Conservation (phyloP, 2,329 filamentous ascomycete species). For the Claviceps sp. region DNA sequence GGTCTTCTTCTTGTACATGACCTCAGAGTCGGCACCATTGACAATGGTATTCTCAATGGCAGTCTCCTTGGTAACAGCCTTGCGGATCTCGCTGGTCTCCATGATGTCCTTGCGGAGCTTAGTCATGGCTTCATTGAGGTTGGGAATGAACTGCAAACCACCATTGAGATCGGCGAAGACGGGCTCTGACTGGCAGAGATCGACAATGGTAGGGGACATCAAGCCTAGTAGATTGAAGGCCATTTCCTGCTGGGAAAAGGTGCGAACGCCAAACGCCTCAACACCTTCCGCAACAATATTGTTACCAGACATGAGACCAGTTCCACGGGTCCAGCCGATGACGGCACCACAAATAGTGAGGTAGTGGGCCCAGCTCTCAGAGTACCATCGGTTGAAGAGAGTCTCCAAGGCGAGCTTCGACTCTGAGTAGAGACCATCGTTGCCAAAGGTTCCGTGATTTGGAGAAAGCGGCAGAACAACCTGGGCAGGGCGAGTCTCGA, state of each 20-base stretch:
- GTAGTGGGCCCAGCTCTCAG: conserved; percentile 93
- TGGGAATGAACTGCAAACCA: conserved; percentile 91
- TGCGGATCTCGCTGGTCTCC: conserved; percentile 86
- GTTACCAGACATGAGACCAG: conserved; percentile 94
- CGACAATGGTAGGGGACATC: conserved; percentile 87
- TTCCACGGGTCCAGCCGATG: conserved; percentile 98
- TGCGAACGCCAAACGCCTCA: conserved; percentile 90
- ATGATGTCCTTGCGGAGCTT: conserved; percentile 87
- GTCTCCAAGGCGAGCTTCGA: conserved; percentile 96
- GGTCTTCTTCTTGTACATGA: conserved; percentile 85
- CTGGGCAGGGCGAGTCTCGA: conserved; percentile 90
- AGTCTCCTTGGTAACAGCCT: conserved; percentile 89
- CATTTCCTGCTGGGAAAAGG: conserved; percentile 99
- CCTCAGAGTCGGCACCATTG: conserved; percentile 85
- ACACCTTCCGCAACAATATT: conserved; percentile 96
- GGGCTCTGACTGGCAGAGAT: conserved; percentile 89
- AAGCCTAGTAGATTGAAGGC: conserved; percentile 95
- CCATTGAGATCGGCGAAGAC: conserved; percentile 97
- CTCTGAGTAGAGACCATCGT: conserved; percentile 94
- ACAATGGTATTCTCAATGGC: conserved; percentile 94
- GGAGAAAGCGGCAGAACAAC: conserved; percentile 92
- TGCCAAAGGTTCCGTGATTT: conserved; percentile 97
- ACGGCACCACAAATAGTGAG: conserved; percentile 96
- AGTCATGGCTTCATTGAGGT: conserved; percentile 89
- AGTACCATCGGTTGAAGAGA: conserved; percentile 96